Conservation (phyloP, 805 yeast genomes). For the Zygotorulaspora florentina region DNA sequence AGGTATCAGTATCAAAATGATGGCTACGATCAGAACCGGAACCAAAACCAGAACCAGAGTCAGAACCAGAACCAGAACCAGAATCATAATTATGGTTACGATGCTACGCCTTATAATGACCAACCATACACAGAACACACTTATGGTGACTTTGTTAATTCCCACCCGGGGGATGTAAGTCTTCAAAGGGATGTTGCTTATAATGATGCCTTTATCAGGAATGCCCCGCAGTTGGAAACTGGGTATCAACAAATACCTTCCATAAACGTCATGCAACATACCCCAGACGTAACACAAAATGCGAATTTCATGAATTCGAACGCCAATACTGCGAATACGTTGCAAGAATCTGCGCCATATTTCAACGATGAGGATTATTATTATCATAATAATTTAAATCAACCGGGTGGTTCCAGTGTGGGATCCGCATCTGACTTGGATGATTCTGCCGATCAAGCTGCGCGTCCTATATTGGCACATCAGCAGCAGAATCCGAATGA, state of each 20-base stretch:
- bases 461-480: constrained; percentile 24
- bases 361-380: constrained; percentile 28
- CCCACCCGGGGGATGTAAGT: constrained; percentile 14
- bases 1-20: background rate
- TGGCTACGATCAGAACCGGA: background rate
- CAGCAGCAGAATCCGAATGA: constrained; percentile 6
- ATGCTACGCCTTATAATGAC: background rate
- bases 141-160: constrained; percentile 22
- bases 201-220: constrained; percentile 19
- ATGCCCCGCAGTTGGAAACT: constrained; percentile 5
- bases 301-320: constrained; percentile 5
- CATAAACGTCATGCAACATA: constrained; percentile 27
- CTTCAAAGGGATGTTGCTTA: constrained; percentile 20
- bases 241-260: constrained; percentile 21
- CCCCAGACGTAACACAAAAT: constrained; percentile 22
- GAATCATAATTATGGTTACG: background rate
- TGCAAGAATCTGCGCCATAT: constrained; percentile 10
- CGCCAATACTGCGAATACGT: background rate
- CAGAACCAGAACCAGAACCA: background rate
- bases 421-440: constrained; percentile 15
- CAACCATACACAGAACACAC: constrained; percentile 6
- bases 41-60: background rate
- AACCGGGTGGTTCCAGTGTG: constrained; percentile 9
- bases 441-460: constrained; percentile 17
- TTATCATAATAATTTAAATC: constrained; percentile 9